Evolutionary conservation across 257 asterid species (phyloP), one percentile per base, ranked within the genome.

Genomic region (Penstemon barbatus): DNA sequence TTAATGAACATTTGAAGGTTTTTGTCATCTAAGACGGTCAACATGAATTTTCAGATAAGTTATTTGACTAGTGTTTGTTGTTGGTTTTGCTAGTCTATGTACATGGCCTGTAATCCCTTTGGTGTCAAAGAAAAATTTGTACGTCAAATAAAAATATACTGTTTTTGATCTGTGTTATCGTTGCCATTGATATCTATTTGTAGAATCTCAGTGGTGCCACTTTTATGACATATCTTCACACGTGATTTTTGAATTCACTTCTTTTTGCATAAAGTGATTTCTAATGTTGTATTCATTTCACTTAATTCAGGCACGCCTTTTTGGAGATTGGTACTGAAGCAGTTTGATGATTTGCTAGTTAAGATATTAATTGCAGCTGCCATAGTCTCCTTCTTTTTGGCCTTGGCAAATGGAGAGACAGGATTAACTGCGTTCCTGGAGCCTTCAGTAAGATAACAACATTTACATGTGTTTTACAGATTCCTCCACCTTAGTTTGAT

Each of bases 351-450:
- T 86, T 87, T 94, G 80, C 96, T 94, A 75, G 99, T 94, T 66
- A 94, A 94, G 90, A 91, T 91, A 79, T 79, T 94, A 74, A 94
- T 91, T 75, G 97, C 83, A 69, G 96, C 99, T 70, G 99, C 99
- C 64, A 44, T 86, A 57, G 81, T 94, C 71, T 94, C 99, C 72
- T 91, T 94, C 79, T 51, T 89, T 61, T 83, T 94, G 87, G 99
- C 99, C 63, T 73, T 94, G 79, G 86, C 89, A 69, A 86, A 94
- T 77, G 99, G 99, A 75, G 99, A 94, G 91, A 89, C 99, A 38
- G 97, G 96, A 63, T 78, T 90, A 71, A 83, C 96, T 45, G 97
- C 99, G 71, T 87, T 91, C 79, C 79, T 91, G 89, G 99, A 94
- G 88, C 95, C 97, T 84, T 87, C 95, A 50, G 99, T 93, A 87